Evolutionary conservation across 1,284 basidiomycete genomes (phyloP).

Genomic region (Garcileccinum viscosum): DNA sequence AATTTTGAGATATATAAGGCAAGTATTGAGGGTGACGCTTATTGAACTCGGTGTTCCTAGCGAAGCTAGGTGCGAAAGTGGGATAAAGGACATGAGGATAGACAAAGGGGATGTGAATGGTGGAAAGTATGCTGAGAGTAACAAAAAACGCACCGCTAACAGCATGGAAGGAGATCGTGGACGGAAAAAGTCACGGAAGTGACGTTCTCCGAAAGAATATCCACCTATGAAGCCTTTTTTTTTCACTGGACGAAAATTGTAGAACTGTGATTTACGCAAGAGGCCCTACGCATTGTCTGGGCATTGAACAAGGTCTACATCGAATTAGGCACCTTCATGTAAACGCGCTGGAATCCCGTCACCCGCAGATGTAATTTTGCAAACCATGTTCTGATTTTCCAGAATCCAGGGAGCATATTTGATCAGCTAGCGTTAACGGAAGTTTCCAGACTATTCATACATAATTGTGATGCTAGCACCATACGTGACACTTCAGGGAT

Average conservation of each 20-base stretch:
- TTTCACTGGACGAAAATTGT: neutral
- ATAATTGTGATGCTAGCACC: no score
- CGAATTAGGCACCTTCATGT: neutral
- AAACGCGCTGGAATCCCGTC: neutral
- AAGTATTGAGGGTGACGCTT: constrained; percentile 29
- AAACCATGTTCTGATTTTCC: constrained; percentile 5
- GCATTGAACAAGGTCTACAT: neutral
- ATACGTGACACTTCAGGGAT: neutral
- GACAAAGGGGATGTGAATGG: constrained; percentile 1
- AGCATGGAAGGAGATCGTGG: constrained; percentile 7
- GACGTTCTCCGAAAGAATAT: neutral
- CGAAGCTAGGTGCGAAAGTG: neutral
- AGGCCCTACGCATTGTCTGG: neutral
- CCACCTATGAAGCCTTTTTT: neutral
- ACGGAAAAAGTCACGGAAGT: constrained; percentile 32
- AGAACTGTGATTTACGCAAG: neutral
- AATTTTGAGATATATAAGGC: constrained; percentile 56
- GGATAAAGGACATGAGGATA: constrained; percentile 4
- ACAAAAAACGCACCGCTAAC: constrained; percentile 25
- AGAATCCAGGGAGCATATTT: constrained; percentile 7
- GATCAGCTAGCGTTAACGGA: constrained; percentile 1
- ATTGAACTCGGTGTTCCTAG: constrained; percentile 6
- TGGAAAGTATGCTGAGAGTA: neutral
- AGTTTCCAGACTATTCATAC: constrained; percentile 2
- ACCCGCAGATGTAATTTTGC: constrained; percentile 1